phyloP scores from a whole-genome alignment of 2,329 filamentous ascomycete genomes.

The Nannizziopsis barbatae region DNA sequence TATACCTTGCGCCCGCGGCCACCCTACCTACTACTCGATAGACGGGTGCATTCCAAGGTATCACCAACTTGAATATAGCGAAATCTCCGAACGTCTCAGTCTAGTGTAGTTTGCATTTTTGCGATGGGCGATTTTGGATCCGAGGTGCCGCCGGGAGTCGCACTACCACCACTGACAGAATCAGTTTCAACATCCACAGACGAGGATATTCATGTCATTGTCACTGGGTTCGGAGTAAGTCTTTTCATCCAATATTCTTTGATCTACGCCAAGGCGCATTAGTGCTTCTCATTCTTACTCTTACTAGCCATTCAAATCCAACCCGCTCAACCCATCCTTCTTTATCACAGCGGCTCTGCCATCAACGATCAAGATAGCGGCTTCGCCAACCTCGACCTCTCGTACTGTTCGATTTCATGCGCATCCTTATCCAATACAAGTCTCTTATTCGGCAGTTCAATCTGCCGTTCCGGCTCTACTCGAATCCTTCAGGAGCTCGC shows the following conservation, averaged over 20 bases:
- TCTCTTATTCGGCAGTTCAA: constrained; percentile 58
- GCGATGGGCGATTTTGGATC: constrained; percentile 15
- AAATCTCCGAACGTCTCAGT: not conserved
- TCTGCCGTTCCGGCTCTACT: constrained; percentile 54
- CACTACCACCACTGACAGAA: constrained; percentile 15
- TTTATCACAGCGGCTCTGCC: constrained; percentile 64
- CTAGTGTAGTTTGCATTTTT: not conserved
- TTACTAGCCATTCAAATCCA: constrained; percentile 62
- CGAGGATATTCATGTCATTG: constrained; percentile 40
- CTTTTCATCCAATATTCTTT: not conserved
- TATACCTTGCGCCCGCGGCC: too few relatives aligned
- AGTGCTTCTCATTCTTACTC: not conserved
- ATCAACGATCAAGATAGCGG: constrained; percentile 44
- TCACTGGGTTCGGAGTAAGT: constrained; percentile 39
- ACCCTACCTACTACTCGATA: not conserved
- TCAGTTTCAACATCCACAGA: not conserved
- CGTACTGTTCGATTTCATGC: constrained; percentile 33
- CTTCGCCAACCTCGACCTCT: constrained; percentile 17
- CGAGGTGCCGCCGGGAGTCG: constrained; percentile 5
- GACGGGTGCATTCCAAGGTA: not conserved
- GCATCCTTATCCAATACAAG: constrained; percentile 56
- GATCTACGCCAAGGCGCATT: not conserved
- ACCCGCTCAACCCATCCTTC: constrained; percentile 67
- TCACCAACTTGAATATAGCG: not conserved
- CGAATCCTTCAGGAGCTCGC: constrained; percentile 31